phyloP scores from a whole-genome alignment of 768 basidiomycete species.

The Lentinula raphanica region DNA sequence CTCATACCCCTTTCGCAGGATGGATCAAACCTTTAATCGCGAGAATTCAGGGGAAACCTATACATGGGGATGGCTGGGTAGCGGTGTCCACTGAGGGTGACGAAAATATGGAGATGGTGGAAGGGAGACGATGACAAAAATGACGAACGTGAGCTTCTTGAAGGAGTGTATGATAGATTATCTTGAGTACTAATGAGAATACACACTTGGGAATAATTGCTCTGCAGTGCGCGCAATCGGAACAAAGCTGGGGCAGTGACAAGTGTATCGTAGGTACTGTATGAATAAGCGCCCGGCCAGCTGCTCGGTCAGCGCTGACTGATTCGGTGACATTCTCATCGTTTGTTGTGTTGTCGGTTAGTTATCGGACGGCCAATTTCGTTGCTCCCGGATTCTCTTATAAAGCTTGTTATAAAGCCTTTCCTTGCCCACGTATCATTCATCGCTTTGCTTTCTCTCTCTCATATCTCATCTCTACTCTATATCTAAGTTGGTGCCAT shows the following conservation, averaged over 20 bases:
- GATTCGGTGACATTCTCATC: background rate
- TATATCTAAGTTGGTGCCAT: background rate
- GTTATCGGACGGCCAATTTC: background rate
- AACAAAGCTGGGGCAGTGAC: no score
- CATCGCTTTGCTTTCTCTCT: background rate
- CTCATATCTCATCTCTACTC: background rate
- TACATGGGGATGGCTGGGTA: conserved; percentile 65
- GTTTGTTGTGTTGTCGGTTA: background rate
- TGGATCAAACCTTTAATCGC: conserved; percentile 37
- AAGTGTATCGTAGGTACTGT: no score
- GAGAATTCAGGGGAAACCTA: conserved; percentile 46
- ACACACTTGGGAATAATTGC: no score
- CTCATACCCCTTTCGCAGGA: conserved; percentile 25
- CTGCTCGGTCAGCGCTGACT: background rate
- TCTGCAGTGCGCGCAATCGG: no score
- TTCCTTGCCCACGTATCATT: background rate
- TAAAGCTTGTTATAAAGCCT: background rate
- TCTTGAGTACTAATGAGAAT: background rate
- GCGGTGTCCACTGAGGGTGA: conserved; percentile 71
- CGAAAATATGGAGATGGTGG: conserved; percentile 64
- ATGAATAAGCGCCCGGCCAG: background rate
- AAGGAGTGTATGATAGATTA: background rate
- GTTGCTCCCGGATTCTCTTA: background rate
- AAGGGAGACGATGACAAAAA: conserved; percentile 19
- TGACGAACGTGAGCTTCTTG: background rate